Evolutionary conservation across 2,329 filamentous ascomycete genomes (phyloP), one percentile per base, ranked within the genome.

Genomic region (Penicillium sp.): DNA sequence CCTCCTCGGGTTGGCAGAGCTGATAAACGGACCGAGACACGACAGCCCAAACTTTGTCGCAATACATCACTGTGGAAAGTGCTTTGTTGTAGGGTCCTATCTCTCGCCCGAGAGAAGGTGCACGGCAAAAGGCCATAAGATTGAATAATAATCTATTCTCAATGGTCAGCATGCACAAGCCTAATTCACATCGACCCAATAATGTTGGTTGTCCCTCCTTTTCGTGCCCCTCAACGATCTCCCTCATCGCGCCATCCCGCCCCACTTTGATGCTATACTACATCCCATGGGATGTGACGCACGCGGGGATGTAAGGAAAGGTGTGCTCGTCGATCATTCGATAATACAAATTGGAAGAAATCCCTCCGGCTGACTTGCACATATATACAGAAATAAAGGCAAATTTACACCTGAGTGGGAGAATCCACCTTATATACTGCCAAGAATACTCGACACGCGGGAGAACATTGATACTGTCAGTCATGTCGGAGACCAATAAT

Each of bases 251-350:
- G 71, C 66, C 66, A 75, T 75, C 65, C 16, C 54, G 70, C 62
- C 61, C 72, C 72, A 73, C 71, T 60, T 60, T 74, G 71, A 70
- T 72, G 71, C 65, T 70, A 70, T 68, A 54, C 35, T 42, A 53
- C 47, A 19, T 16, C 25, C 21, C 35, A 19, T 19, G 35, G 35
- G 35, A 39, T 4, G 35, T 60, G 53, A 63, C 56, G 58, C 51
- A 61, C 49, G 57, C 55, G 57, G 53, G 57, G 57, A 56, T 45
- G 16, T 21, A 11, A 14, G 21, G 6, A 21, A 53, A 58, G 57
- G 29, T 53, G 54, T 63, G 52, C 53, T 56, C 44, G 29, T 31
- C 33, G 50, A 59, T 54, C 42, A 43, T 27, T 44, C 14, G 26
- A 47, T 16, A 9, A 44, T 52, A 45, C 26, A 52, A 31, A 44